Evolutionary conservation across 1,284 basidiomycete genomes (phyloP), one percentile per base, ranked within the genome.

Genomic region (Ustilago loliicola): DNA sequence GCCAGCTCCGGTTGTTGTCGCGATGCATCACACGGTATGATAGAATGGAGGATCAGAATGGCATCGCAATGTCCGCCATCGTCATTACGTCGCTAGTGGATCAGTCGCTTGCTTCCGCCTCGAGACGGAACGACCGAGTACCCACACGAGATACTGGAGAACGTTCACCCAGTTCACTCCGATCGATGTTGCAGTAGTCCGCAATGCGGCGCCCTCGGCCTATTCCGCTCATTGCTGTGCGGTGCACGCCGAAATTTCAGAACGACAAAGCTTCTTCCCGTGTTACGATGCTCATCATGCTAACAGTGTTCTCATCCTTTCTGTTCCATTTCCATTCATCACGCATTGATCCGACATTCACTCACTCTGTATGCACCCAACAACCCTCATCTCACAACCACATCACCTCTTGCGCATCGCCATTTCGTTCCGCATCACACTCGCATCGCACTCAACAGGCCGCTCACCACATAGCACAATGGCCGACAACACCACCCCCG

Each of bases 401-500:
- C 3, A 9, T 3, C 32, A n/a, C 30, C 21, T 42, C n/a, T 29
- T 13, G 2, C 17, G 7, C 42, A 21, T 8, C 21, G n/a, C 42
- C 6, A 45, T 21, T 45, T 11, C 48, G 48, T 4, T 40, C 40
- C n/a, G 2, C 62, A 38, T n/a, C 48, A 8, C 55, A 27, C 23
- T 4, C 30, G 36, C 27, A 21, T 40, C 25, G 2, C 30, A 19
- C 55, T 10, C 7, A 36, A 8, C 38, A 67, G 65, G 71, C 71
- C 71, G 65, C 71, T 61, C 40, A 48, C 23, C 55, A 61, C n/a
- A 54, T 50, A 63, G 62, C 72, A 79, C 52, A 50, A 86, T 86
- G 84, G 78, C 82, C 36, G 84, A 86, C 70, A 72, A 77, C 61
- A 72, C 82, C 45, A 72, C 80, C 55, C 80, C 83, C 50, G 83